A percentile compares a stretch with the other conserved stretches of the same genome.
phyloP scores from a whole-genome alignment of 441 rosid genomes.

The Bocquillonia castaneifolia region DNA sequence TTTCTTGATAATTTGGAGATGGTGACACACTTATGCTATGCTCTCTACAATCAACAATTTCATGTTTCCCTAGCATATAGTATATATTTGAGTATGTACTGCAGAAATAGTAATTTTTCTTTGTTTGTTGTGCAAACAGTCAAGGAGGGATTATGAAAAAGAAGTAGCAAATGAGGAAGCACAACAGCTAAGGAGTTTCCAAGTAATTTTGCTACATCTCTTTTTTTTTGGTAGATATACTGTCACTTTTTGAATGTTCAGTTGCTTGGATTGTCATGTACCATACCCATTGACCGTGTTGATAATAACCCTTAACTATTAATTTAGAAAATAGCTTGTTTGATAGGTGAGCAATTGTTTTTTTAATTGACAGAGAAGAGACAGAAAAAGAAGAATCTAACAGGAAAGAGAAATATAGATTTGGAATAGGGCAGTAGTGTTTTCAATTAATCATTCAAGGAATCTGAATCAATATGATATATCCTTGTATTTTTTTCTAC shows the following conservation, averaged over 20 bases:
- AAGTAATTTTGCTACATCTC: conserved; percentile 42
- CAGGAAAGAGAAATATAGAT: too few species aligned
- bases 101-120: background rate
- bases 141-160: conserved; percentile 67
- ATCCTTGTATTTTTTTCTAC: too few species aligned
- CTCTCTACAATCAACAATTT: background rate
- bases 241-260: background rate
- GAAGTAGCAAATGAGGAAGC: conserved; percentile 74
- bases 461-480: too few species aligned
- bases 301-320: too few species aligned
- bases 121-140: conserved; percentile 38
- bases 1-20: conserved; percentile 74
- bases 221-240: background rate
- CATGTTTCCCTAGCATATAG: background rate
- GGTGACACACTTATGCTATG: conserved; percentile 41
- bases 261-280: too few species aligned
- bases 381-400: too few species aligned
- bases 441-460: too few species aligned
- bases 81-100: background rate
- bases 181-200: conserved; percentile 69
- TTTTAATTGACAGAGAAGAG: too few species aligned
- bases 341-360: too few species aligned
- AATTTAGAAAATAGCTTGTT: too few species aligned
- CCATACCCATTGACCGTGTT: too few species aligned
- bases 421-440: too few species aligned